Conservation (phyloP, 345 rosid species). For the Aurinia saxatilis region DNA sequence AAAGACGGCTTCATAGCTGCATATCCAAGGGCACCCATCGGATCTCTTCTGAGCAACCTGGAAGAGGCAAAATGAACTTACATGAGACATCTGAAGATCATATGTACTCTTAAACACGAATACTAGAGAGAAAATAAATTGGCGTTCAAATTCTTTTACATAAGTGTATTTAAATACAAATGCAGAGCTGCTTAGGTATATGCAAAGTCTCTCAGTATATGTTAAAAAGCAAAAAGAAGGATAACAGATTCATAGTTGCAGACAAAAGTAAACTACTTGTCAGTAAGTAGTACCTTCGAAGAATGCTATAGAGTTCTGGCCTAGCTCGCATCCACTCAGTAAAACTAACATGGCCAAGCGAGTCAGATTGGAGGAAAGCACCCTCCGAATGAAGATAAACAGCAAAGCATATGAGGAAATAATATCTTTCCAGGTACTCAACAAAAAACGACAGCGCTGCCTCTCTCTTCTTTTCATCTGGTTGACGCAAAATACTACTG, state of each 20-base stretch:
- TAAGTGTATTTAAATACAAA: not conserved
- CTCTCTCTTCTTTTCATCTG: conserved; percentile 98
- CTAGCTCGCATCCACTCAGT: conserved; percentile 99
- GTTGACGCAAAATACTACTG: conserved; percentile 80
- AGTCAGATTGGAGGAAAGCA: conserved; percentile 68
- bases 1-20: conserved; percentile 58
- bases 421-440: conserved; percentile 97
- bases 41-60: conserved; percentile 95
- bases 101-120: not conserved
- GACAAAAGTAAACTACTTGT: not conserved
- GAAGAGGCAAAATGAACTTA: conserved; percentile 13
- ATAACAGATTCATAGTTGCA: not conserved
- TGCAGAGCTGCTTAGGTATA: not conserved
- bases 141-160: not conserved
- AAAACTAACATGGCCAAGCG: conserved; percentile 68
- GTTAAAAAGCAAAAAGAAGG: not conserved
- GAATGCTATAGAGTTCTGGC: conserved; percentile 92
- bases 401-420: conserved; percentile 95
- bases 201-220: not conserved
- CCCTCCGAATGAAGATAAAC: conserved; percentile 95
- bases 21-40: conserved; percentile 98
- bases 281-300: conserved; percentile 87
- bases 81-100: conserved; percentile 14
- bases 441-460: conserved; percentile 88
- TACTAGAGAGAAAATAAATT: no score